A percentile compares a stretch with the other conserved stretches of the same genome.
Evolutionary conservation across 331 rosid genomes (phyloP).

Genomic region (Arachis monticola): DNA sequence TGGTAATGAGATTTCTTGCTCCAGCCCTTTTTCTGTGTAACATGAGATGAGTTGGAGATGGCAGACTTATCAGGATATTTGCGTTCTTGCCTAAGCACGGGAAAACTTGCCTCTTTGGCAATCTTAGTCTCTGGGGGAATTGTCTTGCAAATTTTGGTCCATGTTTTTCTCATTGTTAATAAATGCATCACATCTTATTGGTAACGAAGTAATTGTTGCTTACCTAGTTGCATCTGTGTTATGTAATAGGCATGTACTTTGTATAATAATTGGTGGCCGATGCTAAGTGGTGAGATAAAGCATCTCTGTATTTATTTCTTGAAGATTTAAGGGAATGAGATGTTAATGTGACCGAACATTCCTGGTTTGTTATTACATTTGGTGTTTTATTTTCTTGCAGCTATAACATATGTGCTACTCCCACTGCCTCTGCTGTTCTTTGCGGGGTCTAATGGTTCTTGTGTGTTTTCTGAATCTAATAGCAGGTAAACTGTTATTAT

Average conservation of each 20-base stretch:
- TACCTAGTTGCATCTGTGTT: slow-evolving; percentile 37
- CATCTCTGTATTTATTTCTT: slow-evolving; percentile 2
- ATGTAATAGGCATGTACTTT: slow-evolving; percentile 88
- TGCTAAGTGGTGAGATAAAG: slow-evolving; percentile 72
- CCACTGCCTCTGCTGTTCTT: slow-evolving; percentile 89
- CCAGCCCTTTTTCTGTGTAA: slow-evolving; percentile 52
- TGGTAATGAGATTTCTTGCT: slow-evolving; percentile 32
- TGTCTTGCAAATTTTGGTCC: slow-evolving; percentile 82
- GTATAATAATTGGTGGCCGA: slow-evolving; percentile 96
- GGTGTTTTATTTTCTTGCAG: slow-evolving; percentile 58
- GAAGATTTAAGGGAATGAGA: background rate
- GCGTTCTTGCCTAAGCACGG: slow-evolving; percentile 69
- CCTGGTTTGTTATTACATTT: slow-evolving; percentile 9
- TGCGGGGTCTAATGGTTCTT: slow-evolving; percentile 60
- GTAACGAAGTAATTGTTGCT: background rate
- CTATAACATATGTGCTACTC: slow-evolving; percentile 75
- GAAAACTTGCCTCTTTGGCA: slow-evolving; percentile 78
- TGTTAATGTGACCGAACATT: slow-evolving; percentile 2
- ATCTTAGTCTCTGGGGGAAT: slow-evolving; percentile 87
- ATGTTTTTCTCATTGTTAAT: slow-evolving; percentile 37
- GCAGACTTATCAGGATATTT: slow-evolving; percentile 78
- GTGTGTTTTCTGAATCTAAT: slow-evolving; percentile 65
- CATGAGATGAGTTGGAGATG: slow-evolving; percentile 69
- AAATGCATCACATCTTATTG: background rate
- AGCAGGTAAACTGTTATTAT: slow-evolving; percentile 49